A percentile compares a stretch with the other conserved stretches of the same genome.
phyloP scores from a whole-genome alignment of 164 flowering plant genomes.

The Amborella trichopoda region DNA sequence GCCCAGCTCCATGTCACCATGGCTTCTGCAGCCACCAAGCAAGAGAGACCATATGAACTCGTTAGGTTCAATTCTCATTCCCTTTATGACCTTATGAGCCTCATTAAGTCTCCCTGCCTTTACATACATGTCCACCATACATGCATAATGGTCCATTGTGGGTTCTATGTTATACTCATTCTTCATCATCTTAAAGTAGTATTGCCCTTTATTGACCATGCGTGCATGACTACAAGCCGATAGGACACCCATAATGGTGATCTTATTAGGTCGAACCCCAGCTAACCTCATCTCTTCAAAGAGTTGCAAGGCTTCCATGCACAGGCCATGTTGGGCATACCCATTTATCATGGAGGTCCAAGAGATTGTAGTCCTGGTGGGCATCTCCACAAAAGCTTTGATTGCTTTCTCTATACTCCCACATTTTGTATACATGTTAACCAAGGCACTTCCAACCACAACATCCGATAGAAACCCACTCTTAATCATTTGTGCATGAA shows the following conservation, averaged over 20 bases:
- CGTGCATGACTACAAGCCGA: slow-evolving; percentile 89
- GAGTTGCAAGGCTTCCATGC: slow-evolving; percentile 57
- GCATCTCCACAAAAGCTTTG: slow-evolving; percentile 53
- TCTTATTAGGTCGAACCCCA: slow-evolving; percentile 66
- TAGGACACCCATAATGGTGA: slow-evolving; percentile 74
- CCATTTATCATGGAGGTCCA: slow-evolving; percentile 80
- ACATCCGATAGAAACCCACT: slow-evolving; percentile 63
- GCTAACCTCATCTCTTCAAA: slow-evolving; percentile 78
- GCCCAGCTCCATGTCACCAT: slow-evolving; percentile 51
- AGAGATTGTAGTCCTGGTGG: slow-evolving; percentile 42
- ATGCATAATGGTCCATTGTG: slow-evolving; percentile 64
- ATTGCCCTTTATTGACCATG: slow-evolving; percentile 54
- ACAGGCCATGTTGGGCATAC: slow-evolving; percentile 55
- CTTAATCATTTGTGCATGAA: slow-evolving; percentile 70
- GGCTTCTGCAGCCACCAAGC: slow-evolving; percentile 69
- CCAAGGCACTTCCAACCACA: slow-evolving; percentile 69
- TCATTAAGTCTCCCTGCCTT: slow-evolving; percentile 58
- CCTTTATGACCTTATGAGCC: slow-evolving; percentile 57
- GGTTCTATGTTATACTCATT: slow-evolving; percentile 53
- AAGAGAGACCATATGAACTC: slow-evolving; percentile 67
- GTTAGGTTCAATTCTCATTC: slow-evolving; percentile 48
- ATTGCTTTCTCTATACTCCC: slow-evolving; percentile 42
- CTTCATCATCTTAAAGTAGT: slow-evolving; percentile 65
- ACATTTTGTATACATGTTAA: slow-evolving; percentile 64
- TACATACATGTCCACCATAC: slow-evolving; percentile 69